Percentiles rank a stretch among this genome's conserved stretches.
These are phyloP conservation scores for Bipolaris cookei DNA, from an alignment of 2,329 filamentous ascomycete genomes.

Conservation along the genomic window DNA sequence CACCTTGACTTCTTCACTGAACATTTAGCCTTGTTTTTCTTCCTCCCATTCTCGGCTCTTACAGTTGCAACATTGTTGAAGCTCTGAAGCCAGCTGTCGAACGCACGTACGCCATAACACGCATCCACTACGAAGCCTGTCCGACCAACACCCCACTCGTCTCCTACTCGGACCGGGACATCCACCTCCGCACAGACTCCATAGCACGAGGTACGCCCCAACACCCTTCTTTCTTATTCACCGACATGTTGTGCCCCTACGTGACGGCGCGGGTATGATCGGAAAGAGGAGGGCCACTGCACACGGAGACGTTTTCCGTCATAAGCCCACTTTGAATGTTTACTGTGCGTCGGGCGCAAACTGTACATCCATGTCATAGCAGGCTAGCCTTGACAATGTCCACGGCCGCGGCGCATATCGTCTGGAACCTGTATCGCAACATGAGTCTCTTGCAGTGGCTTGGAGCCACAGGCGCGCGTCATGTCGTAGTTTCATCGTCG, in stretches of 20 bases:
- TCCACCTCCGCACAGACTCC: conserved; percentile 14
- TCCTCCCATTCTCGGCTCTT: not conserved
- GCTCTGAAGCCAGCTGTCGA: conserved; percentile 4
- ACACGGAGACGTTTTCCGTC: conserved; percentile 13
- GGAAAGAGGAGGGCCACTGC: conserved; percentile 14
- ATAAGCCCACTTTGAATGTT: conserved; percentile 5
- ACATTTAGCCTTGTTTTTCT: conserved; percentile 14
- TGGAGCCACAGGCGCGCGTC: conserved; percentile 4
- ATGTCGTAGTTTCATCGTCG: conserved; percentile 8
- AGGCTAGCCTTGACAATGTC: conserved; percentile 29
- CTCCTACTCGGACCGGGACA: conserved; percentile 13
- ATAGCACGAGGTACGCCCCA: conserved; percentile 16
- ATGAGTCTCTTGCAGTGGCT: conserved; percentile 22
- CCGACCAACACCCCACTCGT: conserved; percentile 20
- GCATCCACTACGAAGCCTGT: conserved; percentile 9
- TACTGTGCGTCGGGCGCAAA: conserved; percentile 16
- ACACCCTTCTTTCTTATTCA: conserved; percentile 15
- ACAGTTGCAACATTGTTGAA: conserved; percentile 8
- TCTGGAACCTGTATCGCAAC: conserved; percentile 13
- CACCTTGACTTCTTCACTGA: conserved; percentile 16
- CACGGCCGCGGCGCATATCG: conserved; percentile 35
- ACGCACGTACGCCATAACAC: conserved; percentile 9
- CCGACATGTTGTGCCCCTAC: conserved; percentile 6
- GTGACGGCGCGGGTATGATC: conserved; percentile 12
- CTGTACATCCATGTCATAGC: conserved; percentile 28